Evolutionary conservation across 148 eudicot genomes (phyloP), one percentile per base, ranked within the genome.

Genomic region (Nyssa sinensis): DNA sequence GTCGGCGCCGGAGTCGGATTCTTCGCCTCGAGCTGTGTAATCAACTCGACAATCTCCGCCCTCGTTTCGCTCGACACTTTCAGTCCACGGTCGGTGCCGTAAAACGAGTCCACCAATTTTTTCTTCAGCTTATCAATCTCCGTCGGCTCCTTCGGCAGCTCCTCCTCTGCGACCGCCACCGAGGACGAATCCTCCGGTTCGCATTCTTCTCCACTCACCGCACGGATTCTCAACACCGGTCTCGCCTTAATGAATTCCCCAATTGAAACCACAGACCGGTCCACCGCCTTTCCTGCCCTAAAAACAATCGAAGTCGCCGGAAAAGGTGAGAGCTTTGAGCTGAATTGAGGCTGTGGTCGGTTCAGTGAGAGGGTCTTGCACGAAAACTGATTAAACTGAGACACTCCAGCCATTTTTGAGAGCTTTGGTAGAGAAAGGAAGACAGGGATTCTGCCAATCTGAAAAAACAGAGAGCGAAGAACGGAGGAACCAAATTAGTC

Each of bases 1-100:
- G 98, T 91, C 3, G 97, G 98, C 24, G 88, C 90, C 21, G 93
- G 92, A 62, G 88, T 94, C 4, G 98, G 98, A 61, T 94, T 94
- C 77, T 81, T 87, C 0, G 90, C 87, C 79, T 94, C 98, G 34
- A 94, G 86, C 72, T 90, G 88, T 60, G 91, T 80, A 11, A 94
- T 91, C 19, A 91, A 72, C 88, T 94, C 98, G 11, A 84, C 87
- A 61, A 94, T 81, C 83, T 94, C 95, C 17, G 93, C 97, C 58
- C 97, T 86, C 6, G 93, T 91, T 72, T 94, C 97, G 37, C 90
- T 84, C 12, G 90, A 79, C 30, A 90, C 97, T n/a, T 58, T 88
- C 81, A 91, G 67, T 23, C 98, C 98, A 30, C 93, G 81, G 39
- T 94, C 89, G 0, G 97, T 94, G 27, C 98, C 98, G 57, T 88